Conservation (phyloP, 345 rosid species). For the Schrenkiella parvula region DNA sequence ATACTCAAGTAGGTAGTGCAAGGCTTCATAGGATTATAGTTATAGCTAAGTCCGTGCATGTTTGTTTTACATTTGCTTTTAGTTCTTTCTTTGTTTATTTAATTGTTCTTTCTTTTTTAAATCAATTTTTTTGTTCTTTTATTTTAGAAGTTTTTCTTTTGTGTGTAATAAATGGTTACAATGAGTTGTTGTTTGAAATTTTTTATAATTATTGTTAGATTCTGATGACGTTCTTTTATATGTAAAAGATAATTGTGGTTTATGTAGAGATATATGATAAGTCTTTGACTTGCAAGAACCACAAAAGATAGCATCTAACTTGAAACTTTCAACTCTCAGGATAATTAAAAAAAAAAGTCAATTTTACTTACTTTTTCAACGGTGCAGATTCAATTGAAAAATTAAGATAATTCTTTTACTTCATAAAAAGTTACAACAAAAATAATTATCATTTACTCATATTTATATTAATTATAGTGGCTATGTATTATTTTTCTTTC, state of each 20-base stretch:
- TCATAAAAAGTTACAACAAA: neutral
- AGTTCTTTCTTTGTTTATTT: neutral
- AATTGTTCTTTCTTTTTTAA: neutral
- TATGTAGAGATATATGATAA: too few species aligned
- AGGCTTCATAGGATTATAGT: conserved; percentile 6
- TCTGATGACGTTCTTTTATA: too few species aligned
- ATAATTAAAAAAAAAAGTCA: neutral
- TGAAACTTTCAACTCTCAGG: neutral
- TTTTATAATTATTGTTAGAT: too few species aligned
- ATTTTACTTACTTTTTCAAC: neutral
- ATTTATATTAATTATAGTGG: neutral
- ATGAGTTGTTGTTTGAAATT: too few species aligned
- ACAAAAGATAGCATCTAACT: neutral
- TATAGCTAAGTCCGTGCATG: neutral
- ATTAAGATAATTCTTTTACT: too few species aligned
- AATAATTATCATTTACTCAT: neutral
- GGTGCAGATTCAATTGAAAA: neutral
- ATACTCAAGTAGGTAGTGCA: conserved; percentile 16
- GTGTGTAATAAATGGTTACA: too few species aligned
- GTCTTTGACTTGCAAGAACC: too few species aligned
- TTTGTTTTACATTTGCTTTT: neutral
- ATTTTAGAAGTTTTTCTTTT: neutral
- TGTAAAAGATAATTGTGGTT: too few species aligned
- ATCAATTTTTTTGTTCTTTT: neutral
- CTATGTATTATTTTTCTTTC: neutral